Percentiles rank a stretch among this genome's conserved stretches.
Conservation (phyloP, 2,329 filamentous ascomycete genomes). For the Colletotrichum noveboracense region DNA sequence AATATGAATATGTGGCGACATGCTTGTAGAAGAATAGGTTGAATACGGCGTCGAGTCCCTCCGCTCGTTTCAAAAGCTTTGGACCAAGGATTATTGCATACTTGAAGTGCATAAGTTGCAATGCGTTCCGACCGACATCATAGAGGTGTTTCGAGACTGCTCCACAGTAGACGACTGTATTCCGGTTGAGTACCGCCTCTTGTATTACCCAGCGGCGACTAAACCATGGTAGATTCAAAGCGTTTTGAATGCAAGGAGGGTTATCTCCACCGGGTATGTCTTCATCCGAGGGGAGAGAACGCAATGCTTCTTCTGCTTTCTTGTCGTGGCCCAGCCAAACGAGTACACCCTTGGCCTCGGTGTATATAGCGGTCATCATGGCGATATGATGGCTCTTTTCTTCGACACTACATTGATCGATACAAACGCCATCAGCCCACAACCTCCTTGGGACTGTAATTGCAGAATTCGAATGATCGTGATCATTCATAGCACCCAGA, state of each 20-base stretch:
- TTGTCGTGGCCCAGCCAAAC: neutral
- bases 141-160: neutral
- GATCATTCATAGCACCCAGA: neutral
- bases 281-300: neutral
- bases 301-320: neutral
- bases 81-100: neutral
- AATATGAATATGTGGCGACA: neutral
- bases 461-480: neutral
- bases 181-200: neutral
- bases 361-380: neutral
- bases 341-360: neutral
- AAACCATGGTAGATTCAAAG: neutral
- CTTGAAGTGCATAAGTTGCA: neutral
- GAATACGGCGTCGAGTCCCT: neutral
- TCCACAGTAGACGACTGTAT: neutral
- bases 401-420: neutral
- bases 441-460: neutral
- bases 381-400: neutral
- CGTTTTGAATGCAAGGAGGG: neutral
- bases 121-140: neutral
- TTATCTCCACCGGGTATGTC: rapidly evolving
- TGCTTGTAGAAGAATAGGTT: neutral
- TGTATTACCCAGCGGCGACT: neutral
- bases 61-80: neutral
- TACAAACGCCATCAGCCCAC: neutral